Evolutionary conservation across 2,329 filamentous ascomycete genomes (phyloP), one percentile per base, ranked within the genome.

Genomic region (Pseudogymnoascus pannorum): DNA sequence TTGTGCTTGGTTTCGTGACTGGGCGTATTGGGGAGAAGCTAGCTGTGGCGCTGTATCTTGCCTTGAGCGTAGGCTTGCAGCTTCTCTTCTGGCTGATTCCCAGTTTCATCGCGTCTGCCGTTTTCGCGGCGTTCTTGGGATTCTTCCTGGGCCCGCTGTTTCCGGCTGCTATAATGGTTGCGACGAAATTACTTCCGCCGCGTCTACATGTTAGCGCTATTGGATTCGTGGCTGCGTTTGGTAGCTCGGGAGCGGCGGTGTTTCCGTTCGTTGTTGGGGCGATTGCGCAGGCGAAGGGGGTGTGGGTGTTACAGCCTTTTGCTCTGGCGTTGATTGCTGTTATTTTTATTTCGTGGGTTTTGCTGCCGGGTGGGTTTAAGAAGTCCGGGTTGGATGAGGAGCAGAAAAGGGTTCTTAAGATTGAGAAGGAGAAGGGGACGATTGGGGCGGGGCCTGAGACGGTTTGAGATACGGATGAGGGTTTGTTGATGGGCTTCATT

Each of bases 141-240:
- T 90, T 93, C 77, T 91, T 92, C 68, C 79, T 93, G 0, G 91
- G 90, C 0, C 90, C 91, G 0, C 73, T 94, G 18, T 94, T 92
- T 70, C 89, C 90, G 0, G 87, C 86, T 1, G 88, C 84, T 0
- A 81, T 94, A 8, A 85, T 92, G 0, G 84, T 84, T 1, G 84
- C 86, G 4, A 91, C 88, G 0, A 92, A 90, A 67, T 77, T 94
- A 3, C 77, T 95, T 1, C 89, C 90, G 0, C 79, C 78, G 38
- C 81, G 89, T 63, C 76, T 91, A 24, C 91, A 95, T 68, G 88
- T 94, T 42, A 84, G 82, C n/a, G 85, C 87, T 0, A 90, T 95
- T 64, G 90, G 91, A 0, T 93, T 95, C 68, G 87, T 87, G 0
- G 85, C 88, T 0, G 89, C 90, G 0, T 85, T 93, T 71, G 91